Conservation (phyloP, 345 rosid genomes). For the Pseudoturritis turrita region DNA sequence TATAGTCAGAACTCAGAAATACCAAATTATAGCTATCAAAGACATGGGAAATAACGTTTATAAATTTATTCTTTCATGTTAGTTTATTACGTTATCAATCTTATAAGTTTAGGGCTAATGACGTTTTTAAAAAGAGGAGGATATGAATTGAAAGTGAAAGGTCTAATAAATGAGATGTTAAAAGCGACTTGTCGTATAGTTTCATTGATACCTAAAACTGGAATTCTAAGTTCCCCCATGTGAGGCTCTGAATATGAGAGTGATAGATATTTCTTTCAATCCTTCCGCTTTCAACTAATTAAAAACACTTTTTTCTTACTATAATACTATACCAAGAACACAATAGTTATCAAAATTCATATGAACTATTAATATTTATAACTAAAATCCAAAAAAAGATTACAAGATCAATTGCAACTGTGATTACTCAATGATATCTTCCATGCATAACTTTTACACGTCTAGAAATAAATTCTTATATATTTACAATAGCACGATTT, state of each 20-base stretch:
- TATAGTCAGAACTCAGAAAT: not conserved
- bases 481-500: not conserved
- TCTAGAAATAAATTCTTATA: not conserved
- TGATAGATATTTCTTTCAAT: slow-evolving; percentile 8
- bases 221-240: slow-evolving; percentile 19
- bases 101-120: not conserved
- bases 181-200: slow-evolving; percentile 13
- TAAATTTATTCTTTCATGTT: not conserved
- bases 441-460: not conserved
- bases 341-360: not conserved
- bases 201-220: slow-evolving; percentile 2
- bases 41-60: not conserved
- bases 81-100: not conserved
- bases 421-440: not conserved
- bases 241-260: slow-evolving; percentile 30
- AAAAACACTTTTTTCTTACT: not conserved
- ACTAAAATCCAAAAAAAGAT: no score
- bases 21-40: not conserved
- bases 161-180: slow-evolving; percentile 17
- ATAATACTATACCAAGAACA: not conserved
- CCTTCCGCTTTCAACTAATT: not conserved
- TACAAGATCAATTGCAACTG: not conserved
- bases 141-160: not conserved
- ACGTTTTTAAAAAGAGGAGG: not conserved
- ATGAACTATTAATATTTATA: not conserved